These are phyloP conservation scores for Cichorium intybus DNA, from an alignment of 140 eudicot species.

Conservation along the genomic window DNA sequence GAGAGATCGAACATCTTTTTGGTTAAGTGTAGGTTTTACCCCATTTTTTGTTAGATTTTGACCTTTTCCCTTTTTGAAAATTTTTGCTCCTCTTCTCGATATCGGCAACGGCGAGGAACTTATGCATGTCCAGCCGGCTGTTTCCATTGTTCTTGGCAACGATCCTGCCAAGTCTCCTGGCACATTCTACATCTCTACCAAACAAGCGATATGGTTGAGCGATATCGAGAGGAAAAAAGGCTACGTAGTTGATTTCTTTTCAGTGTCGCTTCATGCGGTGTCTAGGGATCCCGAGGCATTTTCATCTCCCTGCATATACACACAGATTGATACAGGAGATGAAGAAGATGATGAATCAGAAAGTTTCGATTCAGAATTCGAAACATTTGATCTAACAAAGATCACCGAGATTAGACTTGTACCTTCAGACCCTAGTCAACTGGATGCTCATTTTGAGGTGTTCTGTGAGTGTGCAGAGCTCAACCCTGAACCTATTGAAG, in stretches of 20 bases:
- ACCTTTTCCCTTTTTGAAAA: too few relatives aligned
- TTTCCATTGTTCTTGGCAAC: slow-evolving; percentile 63
- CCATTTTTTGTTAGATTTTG: too few relatives aligned
- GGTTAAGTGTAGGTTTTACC: too few relatives aligned
- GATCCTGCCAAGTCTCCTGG: slow-evolving; percentile 62
- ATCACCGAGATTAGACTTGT: slow-evolving; percentile 87
- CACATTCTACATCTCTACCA: slow-evolving; percentile 72
- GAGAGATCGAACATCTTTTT: too few relatives aligned
- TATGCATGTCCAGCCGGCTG: slow-evolving; percentile 53
- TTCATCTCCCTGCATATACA: slow-evolving; percentile 77
- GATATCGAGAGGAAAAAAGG: slow-evolving; percentile 69
- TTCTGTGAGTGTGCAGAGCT: slow-evolving; percentile 91
- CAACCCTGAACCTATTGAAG: slow-evolving; percentile 77
- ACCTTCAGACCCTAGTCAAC: slow-evolving; percentile 78
- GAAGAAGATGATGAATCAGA: slow-evolving; percentile 63
- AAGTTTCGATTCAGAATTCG: slow-evolving; percentile 66
- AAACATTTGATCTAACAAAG: slow-evolving; percentile 51
- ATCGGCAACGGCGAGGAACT: slow-evolving; percentile 56
- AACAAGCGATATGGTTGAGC: slow-evolving; percentile 82
- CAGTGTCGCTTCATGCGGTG: slow-evolving; percentile 87
- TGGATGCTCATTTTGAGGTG: slow-evolving; percentile 63
- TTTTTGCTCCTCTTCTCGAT: slow-evolving; percentile 51
- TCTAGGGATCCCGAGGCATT: slow-evolving; percentile 87
- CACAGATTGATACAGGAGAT: slow-evolving; percentile 87
- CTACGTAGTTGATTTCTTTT: slow-evolving; percentile 74